A percentile compares a stretch with the other conserved stretches of the same genome.
Conservation (phyloP, 495 filamentous ascomycete species). For the Chaetomium tenue region DNA sequence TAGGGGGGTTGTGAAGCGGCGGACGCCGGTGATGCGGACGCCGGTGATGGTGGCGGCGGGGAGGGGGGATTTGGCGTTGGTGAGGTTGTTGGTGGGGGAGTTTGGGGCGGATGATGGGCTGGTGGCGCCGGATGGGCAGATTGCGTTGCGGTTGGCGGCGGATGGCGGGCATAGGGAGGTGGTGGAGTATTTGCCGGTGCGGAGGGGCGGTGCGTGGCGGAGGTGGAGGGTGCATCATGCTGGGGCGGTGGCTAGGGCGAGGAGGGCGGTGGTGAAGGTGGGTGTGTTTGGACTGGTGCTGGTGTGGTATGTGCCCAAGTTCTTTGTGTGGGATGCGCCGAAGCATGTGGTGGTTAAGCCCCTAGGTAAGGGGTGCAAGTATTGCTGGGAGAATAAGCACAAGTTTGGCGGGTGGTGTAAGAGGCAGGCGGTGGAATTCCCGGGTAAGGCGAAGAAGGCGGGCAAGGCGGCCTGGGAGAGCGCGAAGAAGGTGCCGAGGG, state of each 20-base stretch:
- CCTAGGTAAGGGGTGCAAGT: constrained; percentile 24
- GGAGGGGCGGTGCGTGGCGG: constrained; percentile 35
- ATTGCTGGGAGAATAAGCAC: constrained; percentile 31
- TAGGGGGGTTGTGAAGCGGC: not conserved
- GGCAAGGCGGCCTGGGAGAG: constrained; percentile 29
- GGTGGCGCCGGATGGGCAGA: constrained; percentile 34
- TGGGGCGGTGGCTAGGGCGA: constrained; percentile 27
- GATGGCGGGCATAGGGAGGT: constrained; percentile 33
- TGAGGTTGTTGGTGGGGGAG: constrained; percentile 28
- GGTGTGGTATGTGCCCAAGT: constrained; percentile 35
- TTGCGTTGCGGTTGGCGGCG: constrained; percentile 35
- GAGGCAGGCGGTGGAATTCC: constrained; percentile 23
- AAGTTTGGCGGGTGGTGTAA: constrained; percentile 34
- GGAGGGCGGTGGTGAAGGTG: constrained; percentile 26
- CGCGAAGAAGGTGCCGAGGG: constrained; percentile 25
- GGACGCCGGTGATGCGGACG: constrained; percentile 27
- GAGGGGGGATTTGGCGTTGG: constrained; percentile 30
- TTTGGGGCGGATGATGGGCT: constrained; percentile 33
- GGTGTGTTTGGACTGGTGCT: constrained; percentile 30
- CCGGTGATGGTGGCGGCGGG: constrained; percentile 36
- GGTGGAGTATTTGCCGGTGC: constrained; percentile 33
- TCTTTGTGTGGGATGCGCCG: constrained; percentile 32
- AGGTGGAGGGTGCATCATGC: constrained; percentile 31
- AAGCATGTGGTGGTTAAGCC: constrained; percentile 35
- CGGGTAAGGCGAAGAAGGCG: constrained; percentile 16